Evolutionary conservation across 2,329 filamentous ascomycete genomes (phyloP).

Genomic region (Fusarium penzigii): DNA sequence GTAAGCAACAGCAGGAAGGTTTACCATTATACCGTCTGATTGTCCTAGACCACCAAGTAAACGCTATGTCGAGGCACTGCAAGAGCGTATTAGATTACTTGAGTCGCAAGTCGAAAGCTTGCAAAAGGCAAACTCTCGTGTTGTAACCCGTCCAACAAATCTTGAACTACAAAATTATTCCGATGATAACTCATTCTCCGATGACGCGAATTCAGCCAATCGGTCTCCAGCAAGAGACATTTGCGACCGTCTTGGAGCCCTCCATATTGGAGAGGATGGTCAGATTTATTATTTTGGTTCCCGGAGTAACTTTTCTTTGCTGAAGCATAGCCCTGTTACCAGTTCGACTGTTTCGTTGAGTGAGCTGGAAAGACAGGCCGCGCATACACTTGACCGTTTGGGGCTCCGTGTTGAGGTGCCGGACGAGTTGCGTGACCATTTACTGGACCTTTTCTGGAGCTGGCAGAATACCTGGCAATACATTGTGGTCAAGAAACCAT

Average conservation of each 20-base stretch:
- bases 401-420: constrained; percentile 5
- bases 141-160: neutral
- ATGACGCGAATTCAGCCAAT: neutral
- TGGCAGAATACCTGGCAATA: constrained; percentile 19
- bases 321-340: too few relatives aligned
- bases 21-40: neutral
- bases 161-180: neutral
- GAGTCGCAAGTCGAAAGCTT: too few relatives aligned
- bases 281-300: constrained; percentile 6
- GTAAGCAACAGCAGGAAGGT: neutral
- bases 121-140: too few relatives aligned
- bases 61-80: constrained; percentile 6
- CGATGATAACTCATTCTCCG: neutral
- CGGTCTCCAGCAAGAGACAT: constrained; percentile 1
- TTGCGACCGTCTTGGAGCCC: constrained; percentile 3
- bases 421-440: constrained; percentile 9
- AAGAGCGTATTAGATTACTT: constrained; percentile 7
- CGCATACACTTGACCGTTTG: constrained; percentile 1
- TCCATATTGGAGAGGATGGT: constrained; percentile 6
- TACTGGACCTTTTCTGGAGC: constrained; percentile 9
- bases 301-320: constrained; percentile 1
- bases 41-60: constrained; percentile 9
- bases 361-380: constrained; percentile 6
- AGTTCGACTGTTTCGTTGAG: constrained; percentile 2
- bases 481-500: constrained; percentile 7